Evolutionary conservation across 2,329 filamentous ascomycete species (phyloP), one percentile per base, ranked within the genome.

Genomic region (Stachybotrys echinatus): DNA sequence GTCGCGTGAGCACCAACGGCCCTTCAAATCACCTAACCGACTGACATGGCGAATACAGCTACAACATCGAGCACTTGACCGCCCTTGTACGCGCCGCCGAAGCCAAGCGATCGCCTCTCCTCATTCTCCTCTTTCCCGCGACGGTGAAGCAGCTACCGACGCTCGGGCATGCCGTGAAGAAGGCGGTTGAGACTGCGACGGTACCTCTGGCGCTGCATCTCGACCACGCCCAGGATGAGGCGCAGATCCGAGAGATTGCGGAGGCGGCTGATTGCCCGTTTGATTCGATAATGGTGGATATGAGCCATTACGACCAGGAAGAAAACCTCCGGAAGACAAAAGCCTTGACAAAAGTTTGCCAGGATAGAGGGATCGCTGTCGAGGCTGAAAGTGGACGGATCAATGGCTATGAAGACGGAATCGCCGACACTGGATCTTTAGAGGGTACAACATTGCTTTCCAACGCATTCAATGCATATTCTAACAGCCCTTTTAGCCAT

Each of bases 251-350:
- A 34, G 37, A 49, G 5, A 69, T 68, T 0, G 27, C 27, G 10
- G 27, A 14, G 10, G 82, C 81, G 0, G 80, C 80, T 0, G 73
- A 77, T 52, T 69, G 81, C 37, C 74, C 74, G 0, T 88, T 89
- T 55, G 86, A 89, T 63, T 79, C 74, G 48, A 88, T 89, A 62
- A 89, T 89, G 85, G 81, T 89, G 0, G 87, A 89, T 66, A 89
- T 89, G 85, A 81, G 76, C 51, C 85, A 89, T 62, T 82, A 86
- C 60, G 84, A 87, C 56, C 83, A 83, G 57, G 83, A 77, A 48
- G 84, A 88, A 68, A 89, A 89, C 61, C 70, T 90, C 37, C 40
- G 50, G 23, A 51, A 48, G 45, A 55, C 54, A 14, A 51, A 49
- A 22, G 21, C 18, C 22, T 45, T 45, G 42, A 45, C 42, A 2